Conservation (phyloP, 148 eudicot genomes). For the Heliamphora exappendiculata region DNA sequence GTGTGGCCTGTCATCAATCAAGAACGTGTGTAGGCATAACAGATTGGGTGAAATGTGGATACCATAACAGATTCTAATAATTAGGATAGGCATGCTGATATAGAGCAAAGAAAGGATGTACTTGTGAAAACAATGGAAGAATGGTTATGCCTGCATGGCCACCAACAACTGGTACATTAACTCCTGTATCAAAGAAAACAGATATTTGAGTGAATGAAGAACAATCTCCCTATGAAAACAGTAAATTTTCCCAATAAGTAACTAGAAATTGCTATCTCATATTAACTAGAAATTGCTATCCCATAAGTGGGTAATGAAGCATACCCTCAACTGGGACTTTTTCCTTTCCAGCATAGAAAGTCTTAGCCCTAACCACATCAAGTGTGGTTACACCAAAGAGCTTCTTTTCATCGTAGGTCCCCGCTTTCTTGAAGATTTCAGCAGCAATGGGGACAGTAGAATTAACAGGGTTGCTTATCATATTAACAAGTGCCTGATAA, state of each 20-base stretch:
- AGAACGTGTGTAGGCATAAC: not conserved
- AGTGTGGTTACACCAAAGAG: constrained; percentile 93
- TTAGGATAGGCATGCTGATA: not conserved
- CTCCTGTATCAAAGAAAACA: constrained; percentile 37
- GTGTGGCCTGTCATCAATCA: constrained; percentile 54
- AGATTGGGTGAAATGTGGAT: not conserved
- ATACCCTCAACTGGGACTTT: constrained; percentile 64
- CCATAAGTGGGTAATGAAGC: not conserved
- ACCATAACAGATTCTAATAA: not conserved
- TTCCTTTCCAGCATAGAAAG: constrained; percentile 86
- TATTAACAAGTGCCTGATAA: constrained; percentile 69
- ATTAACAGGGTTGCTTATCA: constrained; percentile 95
- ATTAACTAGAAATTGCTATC: not conserved
- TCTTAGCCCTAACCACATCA: constrained; percentile 89
- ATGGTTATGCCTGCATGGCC: constrained; percentile 98
- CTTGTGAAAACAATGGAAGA: constrained; percentile 94
- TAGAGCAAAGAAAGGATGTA: constrained; percentile 18
- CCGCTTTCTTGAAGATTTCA: constrained; percentile 88
- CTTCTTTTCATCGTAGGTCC: constrained; percentile 78
- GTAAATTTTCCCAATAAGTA: not conserved
- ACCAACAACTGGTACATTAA: constrained; percentile 92
- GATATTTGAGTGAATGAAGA: not conserved
- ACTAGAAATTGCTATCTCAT: not conserved
- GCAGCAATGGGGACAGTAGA: constrained; percentile 96
- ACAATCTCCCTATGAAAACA: not conserved